Evolutionary conservation across 768 basidiomycete genomes (phyloP).

Genomic region (Russula ochroleuca): DNA sequence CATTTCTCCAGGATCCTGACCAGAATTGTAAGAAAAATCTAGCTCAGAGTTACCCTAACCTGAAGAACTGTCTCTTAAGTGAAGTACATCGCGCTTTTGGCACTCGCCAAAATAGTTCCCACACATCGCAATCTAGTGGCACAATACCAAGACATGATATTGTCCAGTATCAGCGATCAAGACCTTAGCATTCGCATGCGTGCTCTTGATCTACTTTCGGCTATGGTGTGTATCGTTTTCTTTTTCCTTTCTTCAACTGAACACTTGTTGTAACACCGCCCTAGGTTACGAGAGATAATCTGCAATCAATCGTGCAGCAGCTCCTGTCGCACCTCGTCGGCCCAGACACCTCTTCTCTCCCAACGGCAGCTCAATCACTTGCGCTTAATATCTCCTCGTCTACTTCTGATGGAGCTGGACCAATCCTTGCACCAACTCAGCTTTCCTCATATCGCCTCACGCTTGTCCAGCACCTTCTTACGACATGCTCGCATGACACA

Average conservation of each 20-base stretch:
- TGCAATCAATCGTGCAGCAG: slow-evolving; percentile 88
- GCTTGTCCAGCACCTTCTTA: slow-evolving; percentile 76
- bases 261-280: slow-evolving; percentile 7
- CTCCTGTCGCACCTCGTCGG: slow-evolving; percentile 81
- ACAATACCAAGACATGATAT: slow-evolving; percentile 87
- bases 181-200: slow-evolving; percentile 97
- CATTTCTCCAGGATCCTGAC: slow-evolving; percentile 87
- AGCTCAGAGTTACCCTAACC: background rate
- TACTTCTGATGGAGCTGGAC: slow-evolving; percentile 34
- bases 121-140: slow-evolving; percentile 85
- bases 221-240: slow-evolving; percentile 59
- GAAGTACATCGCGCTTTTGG: slow-evolving; percentile 93
- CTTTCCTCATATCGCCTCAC: slow-evolving; percentile 83
- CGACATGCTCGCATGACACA: slow-evolving; percentile 77
- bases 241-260: background rate
- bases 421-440: slow-evolving; percentile 52
- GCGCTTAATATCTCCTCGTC: slow-evolving; percentile 52
- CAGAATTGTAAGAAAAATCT: slow-evolving; percentile 74
- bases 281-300: slow-evolving; percentile 79
- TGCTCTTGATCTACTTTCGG: slow-evolving; percentile 88
- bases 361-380: slow-evolving; percentile 52
- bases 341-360: slow-evolving; percentile 47
- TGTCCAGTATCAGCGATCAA: slow-evolving; percentile 84
- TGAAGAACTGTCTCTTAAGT: slow-evolving; percentile 47
- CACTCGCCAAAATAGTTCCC: slow-evolving; percentile 94